Base-by-base conservation (phyloP, 2,329 filamentous ascomycete species). In the Xylaria sp. region DNA sequence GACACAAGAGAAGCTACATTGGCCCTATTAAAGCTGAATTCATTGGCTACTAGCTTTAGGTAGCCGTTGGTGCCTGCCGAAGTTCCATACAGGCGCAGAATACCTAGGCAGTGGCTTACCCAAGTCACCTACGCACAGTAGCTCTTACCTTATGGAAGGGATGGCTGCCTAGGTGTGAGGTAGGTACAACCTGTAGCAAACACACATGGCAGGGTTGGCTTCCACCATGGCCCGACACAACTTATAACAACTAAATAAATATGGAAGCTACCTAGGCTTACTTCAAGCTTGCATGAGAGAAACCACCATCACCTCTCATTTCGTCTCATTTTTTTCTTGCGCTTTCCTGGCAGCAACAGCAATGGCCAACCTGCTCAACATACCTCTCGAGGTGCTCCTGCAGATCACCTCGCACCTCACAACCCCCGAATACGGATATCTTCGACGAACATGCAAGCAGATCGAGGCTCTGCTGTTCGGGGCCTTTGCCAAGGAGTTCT, bases 401-500 rank as follows among this genome's bases (percentile, higher is more conserved):
- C 82, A 85, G 20, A 86, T 92, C 70, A 83, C 86, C 0, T 77
- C 78, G 3, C 79, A 83, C 57, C 83, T 92, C 20, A 80, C 81
- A 0, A 91, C 90, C 0, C 63, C 78, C 0, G 89, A 91, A 8
- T 83, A 91, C 20, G 82, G 85, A 67, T 76, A 79, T 13, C 76
- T 91, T 8, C 88, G 90, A 7, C 79, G 84, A 18, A 83, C 83
- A 2, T 90, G 88, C 80, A 87, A 84, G 64, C 77, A 81, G 20
- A 75, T 89, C 13, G 89, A 91, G 75, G 78, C 79, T 23, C 80
- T 82, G 1, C 80, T 91, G 13, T 87, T 88, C 77, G 80, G 83
- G 58, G 82, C 81, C 41, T 92, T 91, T 72, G 82, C 85, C 33
- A 81, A 81, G 28, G 89, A 91, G 71, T 92, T 90, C 81, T 92